phyloP scores from a whole-genome alignment of 1,284 basidiomycete genomes.

The Moesziomyces sp. region DNA sequence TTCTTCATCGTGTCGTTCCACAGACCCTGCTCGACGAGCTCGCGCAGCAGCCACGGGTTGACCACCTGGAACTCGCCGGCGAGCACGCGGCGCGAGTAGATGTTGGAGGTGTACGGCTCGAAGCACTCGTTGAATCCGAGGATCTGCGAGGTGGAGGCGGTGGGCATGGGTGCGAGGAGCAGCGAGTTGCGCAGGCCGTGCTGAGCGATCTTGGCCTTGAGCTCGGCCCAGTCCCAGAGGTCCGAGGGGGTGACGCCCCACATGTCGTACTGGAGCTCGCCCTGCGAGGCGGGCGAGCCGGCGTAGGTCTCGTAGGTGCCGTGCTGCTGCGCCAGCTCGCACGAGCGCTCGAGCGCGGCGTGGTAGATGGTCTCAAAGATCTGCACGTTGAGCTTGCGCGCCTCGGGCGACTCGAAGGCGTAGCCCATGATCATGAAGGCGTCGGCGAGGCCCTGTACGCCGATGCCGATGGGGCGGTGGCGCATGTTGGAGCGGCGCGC shows the following conservation, averaged over 20 bases:
- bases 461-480: conserved; percentile 96
- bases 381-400: conserved; percentile 88
- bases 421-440: conserved; percentile 97
- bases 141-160: conserved; percentile 98
- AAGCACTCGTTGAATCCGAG: conserved; percentile 99
- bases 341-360: conserved; percentile 89
- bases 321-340: conserved; percentile 83
- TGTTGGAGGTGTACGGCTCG: conserved; percentile 96
- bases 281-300: conserved; percentile 88
- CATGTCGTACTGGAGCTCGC: conserved; percentile 91
- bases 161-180: conserved; percentile 97
- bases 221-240: conserved; percentile 91
- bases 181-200: conserved; percentile 92
- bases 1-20: conserved; percentile 99
- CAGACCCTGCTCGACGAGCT: conserved; percentile 91
- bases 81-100: conserved; percentile 98
- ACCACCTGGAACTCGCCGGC: conserved; percentile 99
- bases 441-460: conserved; percentile 98
- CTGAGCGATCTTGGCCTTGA: conserved; percentile 89
- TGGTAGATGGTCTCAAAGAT: conserved; percentile 99
- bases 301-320: conserved; percentile 92
- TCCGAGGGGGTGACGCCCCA: conserved; percentile 93
- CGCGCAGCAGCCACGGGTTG: conserved; percentile 96
- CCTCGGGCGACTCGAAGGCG: conserved; percentile 91
- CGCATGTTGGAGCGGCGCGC: conserved; percentile 94